Evolutionary conservation across 2,329 filamentous ascomycete species (phyloP).

Genomic region (Simplicillium aogashimaense): DNA sequence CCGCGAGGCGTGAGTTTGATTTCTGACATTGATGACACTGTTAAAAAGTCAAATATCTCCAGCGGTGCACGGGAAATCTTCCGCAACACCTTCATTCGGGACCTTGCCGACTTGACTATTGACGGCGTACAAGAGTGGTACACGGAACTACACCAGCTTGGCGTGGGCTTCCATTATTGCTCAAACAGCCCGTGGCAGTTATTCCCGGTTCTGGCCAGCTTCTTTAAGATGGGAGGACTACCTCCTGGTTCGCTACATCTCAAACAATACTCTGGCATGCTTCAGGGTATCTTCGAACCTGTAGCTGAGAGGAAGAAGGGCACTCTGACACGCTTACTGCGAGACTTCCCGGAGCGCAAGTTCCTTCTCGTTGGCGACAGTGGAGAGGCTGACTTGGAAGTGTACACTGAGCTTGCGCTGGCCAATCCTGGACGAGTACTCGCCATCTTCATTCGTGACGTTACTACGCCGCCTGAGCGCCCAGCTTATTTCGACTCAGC

Average conservation of each 20-base stretch:
- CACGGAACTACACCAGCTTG: conserved; percentile 61
- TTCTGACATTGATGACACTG: conserved; percentile 94
- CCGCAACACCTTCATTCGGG: conserved; percentile 87
- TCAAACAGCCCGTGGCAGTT: conserved; percentile 99
- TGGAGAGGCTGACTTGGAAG: conserved; percentile 91
- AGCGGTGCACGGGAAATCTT: conserved; percentile 89
- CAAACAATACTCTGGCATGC: conserved; percentile 93
- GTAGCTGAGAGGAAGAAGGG: conserved; percentile 91
- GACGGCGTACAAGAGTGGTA: conserved; percentile 92
- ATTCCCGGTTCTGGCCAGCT: conserved; percentile 79
- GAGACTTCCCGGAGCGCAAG: conserved; percentile 79
- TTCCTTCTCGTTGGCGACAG: conserved; percentile 94
- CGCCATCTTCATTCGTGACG: conserved; percentile 88
- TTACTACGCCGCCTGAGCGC: conserved; percentile 62
- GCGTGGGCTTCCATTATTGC: conserved; percentile 89
- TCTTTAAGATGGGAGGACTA: conserved; percentile 69
- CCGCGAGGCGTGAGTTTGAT: conserved; percentile 80
- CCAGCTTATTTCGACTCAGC: conserved; percentile 68
- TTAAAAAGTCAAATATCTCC: conserved; percentile 89
- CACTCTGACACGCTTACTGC: conserved; percentile 73
- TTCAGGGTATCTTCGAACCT: conserved; percentile 96
- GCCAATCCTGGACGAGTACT: conserved; percentile 75
- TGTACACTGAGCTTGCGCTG: conserved; percentile 87
- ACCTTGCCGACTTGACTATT: conserved; percentile 70
- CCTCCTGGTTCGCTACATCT: conserved; percentile 86